These are phyloP conservation scores for Baeospora myosura DNA, from an alignment of 1,284 basidiomycete genomes.

Conservation along the genomic window DNA sequence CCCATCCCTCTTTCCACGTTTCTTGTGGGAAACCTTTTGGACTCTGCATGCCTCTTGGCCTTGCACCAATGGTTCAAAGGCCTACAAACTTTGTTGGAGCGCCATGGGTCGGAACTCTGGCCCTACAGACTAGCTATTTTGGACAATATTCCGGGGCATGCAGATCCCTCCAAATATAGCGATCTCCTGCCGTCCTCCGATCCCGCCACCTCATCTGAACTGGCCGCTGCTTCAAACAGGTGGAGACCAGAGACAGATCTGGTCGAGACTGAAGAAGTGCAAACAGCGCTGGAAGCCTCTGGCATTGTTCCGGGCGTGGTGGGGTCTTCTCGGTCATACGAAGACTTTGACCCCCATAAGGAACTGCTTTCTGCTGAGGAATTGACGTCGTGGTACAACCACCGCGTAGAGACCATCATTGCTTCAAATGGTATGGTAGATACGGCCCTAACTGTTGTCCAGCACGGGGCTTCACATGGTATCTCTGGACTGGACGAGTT, in stretches of 20 bases:
- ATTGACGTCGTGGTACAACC: constrained; percentile 69
- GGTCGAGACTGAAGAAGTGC: constrained; percentile 41
- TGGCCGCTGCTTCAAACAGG: constrained; percentile 18
- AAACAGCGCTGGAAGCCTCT: constrained; percentile 29
- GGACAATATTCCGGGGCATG: constrained; percentile 67
- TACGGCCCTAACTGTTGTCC: constrained; percentile 69
- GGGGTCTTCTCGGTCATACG: constrained; percentile 1
- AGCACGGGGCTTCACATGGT: constrained; percentile 79
- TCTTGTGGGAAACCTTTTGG: constrained; percentile 49
- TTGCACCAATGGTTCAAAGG: constrained; percentile 51
- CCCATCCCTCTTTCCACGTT: constrained; percentile 59
- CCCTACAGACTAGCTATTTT: constrained; percentile 66
- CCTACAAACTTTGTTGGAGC: constrained; percentile 49
- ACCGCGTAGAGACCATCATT: constrained; percentile 57
- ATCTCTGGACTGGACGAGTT: constrained; percentile 75
- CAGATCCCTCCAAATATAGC: constrained; percentile 52
- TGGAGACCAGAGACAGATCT: constrained; percentile 53
- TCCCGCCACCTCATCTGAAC: constrained; percentile 37
- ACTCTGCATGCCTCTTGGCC: constrained; percentile 60
- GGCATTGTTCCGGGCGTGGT: constrained; percentile 9
- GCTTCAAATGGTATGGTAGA: constrained; percentile 70
- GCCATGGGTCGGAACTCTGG: constrained; percentile 55
- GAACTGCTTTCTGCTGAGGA: constrained; percentile 30
- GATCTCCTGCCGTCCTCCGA: constrained; percentile 63
- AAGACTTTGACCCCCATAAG: constrained; percentile 4